phyloP scores from a whole-genome alignment of 78 protist genomes.

The Abeoforma whisleri region DNA sequence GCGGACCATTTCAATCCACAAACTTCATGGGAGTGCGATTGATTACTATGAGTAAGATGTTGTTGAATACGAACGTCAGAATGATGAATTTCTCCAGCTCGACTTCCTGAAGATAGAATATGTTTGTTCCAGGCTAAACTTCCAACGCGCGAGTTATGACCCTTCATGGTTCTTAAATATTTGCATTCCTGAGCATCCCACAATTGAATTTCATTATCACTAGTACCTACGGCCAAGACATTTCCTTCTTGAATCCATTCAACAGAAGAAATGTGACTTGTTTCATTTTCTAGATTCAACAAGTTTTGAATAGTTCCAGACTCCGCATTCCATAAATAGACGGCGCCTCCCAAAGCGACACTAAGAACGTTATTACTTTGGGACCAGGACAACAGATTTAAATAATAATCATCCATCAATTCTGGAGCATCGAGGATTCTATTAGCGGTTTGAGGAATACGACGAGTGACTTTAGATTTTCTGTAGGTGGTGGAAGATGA shows the following conservation, averaged over 20 bases:
- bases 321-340: conserved; percentile 95
- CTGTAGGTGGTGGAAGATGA: background rate
- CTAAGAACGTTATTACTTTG: conserved; percentile 69
- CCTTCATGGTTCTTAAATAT: conserved; percentile 69
- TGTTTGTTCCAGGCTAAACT: conserved; percentile 92
- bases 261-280: conserved; percentile 72
- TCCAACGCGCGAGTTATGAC: conserved; percentile 89
- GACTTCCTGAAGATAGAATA: conserved; percentile 80
- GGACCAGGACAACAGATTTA: conserved; percentile 96
- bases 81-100: conserved; percentile 71
- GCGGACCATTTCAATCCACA: conserved; percentile 95
- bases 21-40: conserved; percentile 63
- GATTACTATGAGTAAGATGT: conserved; percentile 39
- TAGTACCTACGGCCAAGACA: conserved; percentile 89
- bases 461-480: conserved; percentile 40
- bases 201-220: conserved; percentile 65
- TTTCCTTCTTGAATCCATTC: conserved; percentile 69
- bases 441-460: conserved; percentile 67
- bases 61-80: conserved; percentile 84
- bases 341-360: conserved; percentile 85
- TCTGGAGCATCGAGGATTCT: conserved; percentile 90
- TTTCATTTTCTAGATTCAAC: background rate
- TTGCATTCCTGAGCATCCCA: conserved; percentile 71
- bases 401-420: conserved; percentile 89
- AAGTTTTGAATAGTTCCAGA: conserved; percentile 70